Evolutionary conservation across 176 grass and related monocot species (phyloP), one percentile per base, ranked within the genome.

Genomic region (Eragrostis curvula): DNA sequence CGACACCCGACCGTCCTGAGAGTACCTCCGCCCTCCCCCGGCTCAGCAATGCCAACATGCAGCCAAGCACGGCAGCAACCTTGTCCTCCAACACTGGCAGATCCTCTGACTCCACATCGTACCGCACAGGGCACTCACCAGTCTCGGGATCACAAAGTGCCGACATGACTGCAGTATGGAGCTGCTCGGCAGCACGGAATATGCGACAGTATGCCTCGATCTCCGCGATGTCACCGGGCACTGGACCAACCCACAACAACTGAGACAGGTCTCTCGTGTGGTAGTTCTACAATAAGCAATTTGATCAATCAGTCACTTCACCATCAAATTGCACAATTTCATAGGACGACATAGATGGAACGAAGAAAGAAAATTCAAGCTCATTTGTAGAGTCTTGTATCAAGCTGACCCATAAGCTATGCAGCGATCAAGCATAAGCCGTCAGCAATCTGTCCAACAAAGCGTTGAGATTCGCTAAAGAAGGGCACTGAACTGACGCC

Each of bases 131-230:
- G 32, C 93, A 99, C 65, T 94, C 96, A 0, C 93, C 93, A 59
- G 96, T 99, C 75, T 94, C 93, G 36, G 96, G 93, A 66, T 99
- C 92, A 82, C 96, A 99, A 18, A 99, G 89, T 15, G 96, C 83
- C 20, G 83, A 81, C 96, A 99, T 96, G 59, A 99, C 94, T 0
- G 91, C 76, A 11, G 57, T 85, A 47, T 96, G 93, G 21, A 99
- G 85, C 68, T 94, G 96, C 81, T 99, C 89, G 0, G 93, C 93
- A 36, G 96, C 89, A 18, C 96, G 84, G 72, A 99, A 99, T 84
- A 96, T 94, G 74, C 91, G 87, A 75, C 96, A 99, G 77, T 96
- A 99, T 2, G 93, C 91, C 77, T 96, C 96, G 42, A 99, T 83
- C 88, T 98, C 96, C 0, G 96, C 90, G 67, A 98, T 98, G 72